Evolutionary conservation across 768 basidiomycete genomes (phyloP), one percentile per base, ranked within the genome.

Genomic region (Rhodosporidiobolus odoratus): DNA sequence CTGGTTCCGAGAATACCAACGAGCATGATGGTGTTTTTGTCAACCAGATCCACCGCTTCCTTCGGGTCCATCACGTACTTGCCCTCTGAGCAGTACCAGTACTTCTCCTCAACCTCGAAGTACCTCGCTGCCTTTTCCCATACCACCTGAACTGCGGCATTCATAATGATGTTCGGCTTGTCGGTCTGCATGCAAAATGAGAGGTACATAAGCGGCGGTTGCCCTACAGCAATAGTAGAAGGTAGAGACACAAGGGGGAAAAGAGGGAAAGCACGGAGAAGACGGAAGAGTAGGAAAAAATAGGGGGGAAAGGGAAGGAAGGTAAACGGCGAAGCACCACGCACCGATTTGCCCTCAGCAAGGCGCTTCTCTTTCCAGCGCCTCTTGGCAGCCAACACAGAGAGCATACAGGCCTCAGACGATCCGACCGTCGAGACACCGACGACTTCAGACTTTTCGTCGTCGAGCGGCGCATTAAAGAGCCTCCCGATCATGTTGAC

Each of bases 1-100:
- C 41, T 72, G 40, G 69, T 75, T 34, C 79, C 79, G 9, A 79
- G 71, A 50, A 79, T 78, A 8, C 60, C 69, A 48, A 73, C 72
- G 32, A 78, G 69, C 23, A 77, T 59, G 65, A 79, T 76, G 7
- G 80, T 80, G 73, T 80, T 79, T 71, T 80, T 79, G 65, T 81
- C 78, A 40, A 79, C 78, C 17, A 80, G 68, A 38, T 76, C 78
- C 53, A 75, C 75, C 10, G 74, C 75, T 68, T 79, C 77, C 50
- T 79, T 68, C 15, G 80, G 80, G 48, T 79, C 77, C 58, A 78
- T 71, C 25, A 76, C 66, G 68, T 79, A 79, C 60, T 75, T 47
- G 35, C 75, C 78, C 23, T 41, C 32, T 2, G 57, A 60, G 72
- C 72, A 76, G 74, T 74, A 76, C 74, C 52, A 78, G 69, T 74